Evolutionary conservation across 371 early-diverging fungal species (phyloP), one percentile per base, ranked within the genome.

Genomic region (Furculomyces boomerangus): DNA sequence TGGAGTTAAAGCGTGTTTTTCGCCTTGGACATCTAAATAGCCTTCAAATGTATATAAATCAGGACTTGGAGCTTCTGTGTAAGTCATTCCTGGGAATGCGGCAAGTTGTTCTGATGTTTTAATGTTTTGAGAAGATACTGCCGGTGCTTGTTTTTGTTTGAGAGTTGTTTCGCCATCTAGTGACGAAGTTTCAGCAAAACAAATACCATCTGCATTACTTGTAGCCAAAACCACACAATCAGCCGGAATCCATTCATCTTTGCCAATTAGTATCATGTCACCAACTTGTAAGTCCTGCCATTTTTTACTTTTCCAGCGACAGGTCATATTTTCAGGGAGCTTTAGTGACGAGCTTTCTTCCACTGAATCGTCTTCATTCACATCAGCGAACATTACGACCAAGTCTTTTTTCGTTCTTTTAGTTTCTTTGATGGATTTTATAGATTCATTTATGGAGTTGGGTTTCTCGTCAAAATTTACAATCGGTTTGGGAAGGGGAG

Each of bases 101-200:
- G 69, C 69, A 45, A 68, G 58, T 60, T 68, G 69, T 54, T 68
- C 68, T 56, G 68, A 56, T 0, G 68, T 65, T 56, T 68, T 66
- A 30, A 68, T 65, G 29, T 31, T 54, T 2, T 49, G 22, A 53
- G 66, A 63, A 35, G 68, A 70, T 16, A 45, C 58, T 22, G 56
- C 60, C 40, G 78, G 52, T 24, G 80, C 77, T 56, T 76, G 71
- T 44, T 81, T 74, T 51, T 80, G 77, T 71, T 90, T 91, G 39
- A 91, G 72, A 62, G 87, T 88, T 45, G 84, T 85, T 60, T 92
- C 93, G 53, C 93, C 93, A 66, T 98, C 95, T 56, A 98, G 68
- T 60, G 91, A 90, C 54, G 88, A 90, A 13, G 98, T 96, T 70
- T 98, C 96, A 32, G 95, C 79, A 69, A 86, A 96, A 64, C 90